Evolutionary conservation across 2,329 filamentous ascomycete species (phyloP).

Genomic region (Lasiodiplodia gonubiensis): DNA sequence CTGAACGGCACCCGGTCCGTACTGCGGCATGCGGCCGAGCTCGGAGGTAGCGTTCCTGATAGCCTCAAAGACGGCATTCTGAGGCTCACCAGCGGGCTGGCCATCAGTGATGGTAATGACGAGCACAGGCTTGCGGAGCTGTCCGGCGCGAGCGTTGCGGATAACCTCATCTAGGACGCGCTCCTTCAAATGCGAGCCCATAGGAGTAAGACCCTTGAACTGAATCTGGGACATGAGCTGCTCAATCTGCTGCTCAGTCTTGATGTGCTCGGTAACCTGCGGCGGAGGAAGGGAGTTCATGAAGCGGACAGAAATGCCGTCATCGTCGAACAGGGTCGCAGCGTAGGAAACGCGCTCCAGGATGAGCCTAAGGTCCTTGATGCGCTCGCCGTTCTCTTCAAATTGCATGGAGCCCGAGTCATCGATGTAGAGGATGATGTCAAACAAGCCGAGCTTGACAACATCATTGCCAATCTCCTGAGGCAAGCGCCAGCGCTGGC

Average conservation of each 20-base stretch:
- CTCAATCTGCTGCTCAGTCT: slow-evolving; percentile 63
- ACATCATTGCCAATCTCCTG: slow-evolving; percentile 68
- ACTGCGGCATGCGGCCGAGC: slow-evolving; percentile 52
- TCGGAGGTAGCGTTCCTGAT: slow-evolving; percentile 62
- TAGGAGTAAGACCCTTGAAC: slow-evolving; percentile 70
- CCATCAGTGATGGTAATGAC: slow-evolving; percentile 71
- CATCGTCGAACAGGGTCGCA: slow-evolving; percentile 71
- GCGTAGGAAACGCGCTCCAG: slow-evolving; percentile 67
- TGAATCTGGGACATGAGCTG: slow-evolving; percentile 63
- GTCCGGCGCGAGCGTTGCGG: slow-evolving; percentile 56
- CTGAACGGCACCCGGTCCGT: slow-evolving; percentile 64
- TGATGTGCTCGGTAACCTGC: slow-evolving; percentile 60
- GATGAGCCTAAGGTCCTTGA: slow-evolving; percentile 70
- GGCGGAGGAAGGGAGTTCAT: slow-evolving; percentile 66
- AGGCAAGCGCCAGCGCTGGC: slow-evolving; percentile 62
- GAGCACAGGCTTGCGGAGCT: slow-evolving; percentile 67
- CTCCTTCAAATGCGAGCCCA: slow-evolving; percentile 66
- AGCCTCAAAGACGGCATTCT: slow-evolving; percentile 62
- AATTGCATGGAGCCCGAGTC: slow-evolving; percentile 74
- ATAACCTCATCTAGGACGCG: slow-evolving; percentile 69
- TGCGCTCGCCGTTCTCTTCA: slow-evolving; percentile 69
- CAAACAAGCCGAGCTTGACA: slow-evolving; percentile 66
- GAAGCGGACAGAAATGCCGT: slow-evolving; percentile 71
- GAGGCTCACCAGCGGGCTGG: slow-evolving; percentile 67
- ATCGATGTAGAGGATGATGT: slow-evolving; percentile 67